A percentile compares a stretch with the other conserved stretches of the same genome.
Evolutionary conservation across 225 moss, liverwort and hornwort species (phyloP).

Genomic region (Sphagnum contortum): DNA sequence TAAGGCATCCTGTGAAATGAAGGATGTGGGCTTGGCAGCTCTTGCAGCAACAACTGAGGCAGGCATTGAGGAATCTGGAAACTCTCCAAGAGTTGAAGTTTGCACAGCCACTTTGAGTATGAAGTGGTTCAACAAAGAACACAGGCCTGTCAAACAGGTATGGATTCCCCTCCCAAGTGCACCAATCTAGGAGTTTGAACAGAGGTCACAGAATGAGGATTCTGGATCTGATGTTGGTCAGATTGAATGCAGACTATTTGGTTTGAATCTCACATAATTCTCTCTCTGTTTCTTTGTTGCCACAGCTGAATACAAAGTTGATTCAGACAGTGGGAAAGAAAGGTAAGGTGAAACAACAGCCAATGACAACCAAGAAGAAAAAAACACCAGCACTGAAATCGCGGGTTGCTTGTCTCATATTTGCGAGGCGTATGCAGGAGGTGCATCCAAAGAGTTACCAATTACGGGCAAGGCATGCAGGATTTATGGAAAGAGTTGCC

Average conservation of each 20-base stretch:
- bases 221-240: no score
- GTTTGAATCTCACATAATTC: neutral
- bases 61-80: conserved; percentile 5
- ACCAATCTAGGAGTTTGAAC: no score
- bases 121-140: conserved; percentile 65
- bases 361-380: conserved; percentile 15
- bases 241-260: no score
- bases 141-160: conserved; percentile 34
- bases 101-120: conserved; percentile 70
- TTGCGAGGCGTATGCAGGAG: conserved; percentile 74
- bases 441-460: conserved; percentile 37
- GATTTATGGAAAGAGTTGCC: conserved; percentile 20
- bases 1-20: conserved; percentile 50
- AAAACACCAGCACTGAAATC: conserved; percentile 49
- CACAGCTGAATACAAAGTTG: no score
- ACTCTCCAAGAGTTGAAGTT: conserved; percentile 61
- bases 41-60: conserved; percentile 26
- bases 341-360: no score
- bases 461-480: conserved; percentile 27
- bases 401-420: conserved; percentile 76
- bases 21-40: conserved; percentile 51
- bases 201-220: no score
- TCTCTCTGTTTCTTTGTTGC: no score
- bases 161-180: neutral
- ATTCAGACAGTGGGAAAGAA: no score